phyloP scores from a whole-genome alignment of 805 yeast genomes.

The Torulaspora indica region DNA sequence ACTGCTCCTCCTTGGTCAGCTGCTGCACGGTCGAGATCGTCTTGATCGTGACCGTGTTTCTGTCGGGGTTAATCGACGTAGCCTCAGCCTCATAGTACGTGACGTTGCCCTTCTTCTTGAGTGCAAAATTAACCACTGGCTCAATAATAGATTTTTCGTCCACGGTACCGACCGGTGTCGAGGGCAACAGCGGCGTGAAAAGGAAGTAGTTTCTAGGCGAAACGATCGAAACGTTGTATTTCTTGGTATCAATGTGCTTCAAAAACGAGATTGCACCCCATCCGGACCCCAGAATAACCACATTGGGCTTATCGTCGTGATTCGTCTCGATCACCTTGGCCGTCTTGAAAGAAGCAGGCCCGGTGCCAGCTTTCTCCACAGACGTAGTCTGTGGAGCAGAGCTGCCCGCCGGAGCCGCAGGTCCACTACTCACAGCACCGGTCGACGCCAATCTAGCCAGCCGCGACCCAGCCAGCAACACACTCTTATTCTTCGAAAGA shows the following conservation, averaged over 20 bases:
- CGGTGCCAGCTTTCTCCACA: constrained; percentile 23
- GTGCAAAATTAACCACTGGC: constrained; percentile 84
- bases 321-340: constrained; percentile 36
- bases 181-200: constrained; percentile 89
- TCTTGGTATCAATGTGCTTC: constrained; percentile 77
- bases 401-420: constrained; percentile 7
- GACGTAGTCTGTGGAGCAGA: constrained; percentile 10
- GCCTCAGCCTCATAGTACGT: constrained; percentile 88
- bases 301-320: constrained; percentile 37
- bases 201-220: constrained; percentile 92
- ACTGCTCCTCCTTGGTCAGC: constrained; percentile 36
- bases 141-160: constrained; percentile 89
- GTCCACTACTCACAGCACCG: background rate
- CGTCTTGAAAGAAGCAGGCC: constrained; percentile 39
- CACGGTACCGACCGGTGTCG: constrained; percentile 90
- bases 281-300: constrained; percentile 78
- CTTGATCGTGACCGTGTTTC: constrained; percentile 63
- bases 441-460: constrained; percentile 21
- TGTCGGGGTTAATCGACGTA: constrained; percentile 71
- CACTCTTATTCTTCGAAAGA: constrained; percentile 10
- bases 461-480: constrained; percentile 15
- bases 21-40: constrained; percentile 36
- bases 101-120: constrained; percentile 72
- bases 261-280: constrained; percentile 92
- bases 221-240: constrained; percentile 82